Base-by-base conservation (phyloP, 768 basidiomycete genomes). In the Suillus decipiens region DNA sequence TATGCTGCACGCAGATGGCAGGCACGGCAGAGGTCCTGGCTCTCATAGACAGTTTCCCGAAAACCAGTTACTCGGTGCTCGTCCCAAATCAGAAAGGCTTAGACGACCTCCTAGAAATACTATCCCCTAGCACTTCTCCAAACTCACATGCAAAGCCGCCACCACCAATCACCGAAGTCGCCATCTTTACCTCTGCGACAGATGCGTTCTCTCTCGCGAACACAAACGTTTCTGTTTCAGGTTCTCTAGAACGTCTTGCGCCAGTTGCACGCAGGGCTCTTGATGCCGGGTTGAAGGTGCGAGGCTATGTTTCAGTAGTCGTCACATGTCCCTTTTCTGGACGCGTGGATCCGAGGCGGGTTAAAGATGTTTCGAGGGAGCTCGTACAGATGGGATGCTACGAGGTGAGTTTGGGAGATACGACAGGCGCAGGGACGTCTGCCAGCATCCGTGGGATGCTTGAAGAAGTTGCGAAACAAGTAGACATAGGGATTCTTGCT, bases 361-460 rank as follows among this genome's bases (percentile, higher is more conserved):
- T 95, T 9, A 80, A 86, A 58, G 85, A 89, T 43, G 85, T 96
- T 28, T 79, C 92, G 0, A 83, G 84, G 65, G 87, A 84, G 66
- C 73, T 99, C 41, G 64, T 87, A 5, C 87, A 93, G 63, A 95
- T 97, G 92, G 96, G 96, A 0, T 96, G 94, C 72, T 96, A 96
- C 73, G 92, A 99, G 74, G 86, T 96, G 57, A 92, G 92, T 68
- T 77, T 98, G 24, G 95, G 94, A 0, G 96, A 99, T 72, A 99
- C 96, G 2, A 91, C 93, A 2, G 96, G 96, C 0, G 86, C 86
- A 54, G 96, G 91, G 2, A 90, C 88, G 53, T 93, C 95, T 0
- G 76, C 79, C 31, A 84, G 84, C 43, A 84, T 96, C 36, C 75
- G 80, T 7, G 78, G 80, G 65, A 85, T 98, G 79, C 77, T 97